These are phyloP conservation scores for Fusarium dlaminii DNA, from an alignment of 2,329 filamentous ascomycete genomes.

Conservation along the genomic window DNA sequence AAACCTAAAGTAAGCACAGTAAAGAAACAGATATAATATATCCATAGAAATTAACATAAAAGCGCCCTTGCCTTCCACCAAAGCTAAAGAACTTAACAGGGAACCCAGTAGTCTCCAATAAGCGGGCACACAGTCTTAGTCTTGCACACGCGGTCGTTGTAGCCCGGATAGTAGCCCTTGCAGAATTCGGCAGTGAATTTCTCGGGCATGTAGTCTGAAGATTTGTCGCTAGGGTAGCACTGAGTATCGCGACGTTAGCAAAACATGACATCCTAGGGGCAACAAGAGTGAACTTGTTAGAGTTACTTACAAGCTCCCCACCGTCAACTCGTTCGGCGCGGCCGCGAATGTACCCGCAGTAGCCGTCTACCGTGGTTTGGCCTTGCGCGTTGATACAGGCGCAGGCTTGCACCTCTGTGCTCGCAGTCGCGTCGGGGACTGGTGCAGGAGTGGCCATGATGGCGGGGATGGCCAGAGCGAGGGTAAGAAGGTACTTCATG, in stretches of 20 bases:
- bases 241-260: neutral
- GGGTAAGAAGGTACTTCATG: neutral
- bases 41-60: neutral
- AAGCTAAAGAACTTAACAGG: neutral
- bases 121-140: neutral
- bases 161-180: neutral
- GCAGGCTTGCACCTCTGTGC: neutral
- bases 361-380: rapidly evolving
- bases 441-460: neutral
- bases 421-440: neutral
- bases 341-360: neutral
- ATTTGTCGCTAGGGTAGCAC: neutral
- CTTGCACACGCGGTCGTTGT: neutral
- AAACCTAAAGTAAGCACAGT: rapidly evolving
- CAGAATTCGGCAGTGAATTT: neutral
- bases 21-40: neutral
- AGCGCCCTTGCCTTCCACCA: rapidly evolving
- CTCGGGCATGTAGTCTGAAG: neutral
- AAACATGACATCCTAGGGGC: rapidly evolving
- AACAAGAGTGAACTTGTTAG: neutral
- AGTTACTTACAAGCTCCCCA: neutral
- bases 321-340: neutral
- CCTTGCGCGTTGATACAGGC: neutral
- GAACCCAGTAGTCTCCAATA: neutral
- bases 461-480: neutral